Conservation (phyloP, 192 early-diverging fungal species). For the Coemansia sp. region DNA sequence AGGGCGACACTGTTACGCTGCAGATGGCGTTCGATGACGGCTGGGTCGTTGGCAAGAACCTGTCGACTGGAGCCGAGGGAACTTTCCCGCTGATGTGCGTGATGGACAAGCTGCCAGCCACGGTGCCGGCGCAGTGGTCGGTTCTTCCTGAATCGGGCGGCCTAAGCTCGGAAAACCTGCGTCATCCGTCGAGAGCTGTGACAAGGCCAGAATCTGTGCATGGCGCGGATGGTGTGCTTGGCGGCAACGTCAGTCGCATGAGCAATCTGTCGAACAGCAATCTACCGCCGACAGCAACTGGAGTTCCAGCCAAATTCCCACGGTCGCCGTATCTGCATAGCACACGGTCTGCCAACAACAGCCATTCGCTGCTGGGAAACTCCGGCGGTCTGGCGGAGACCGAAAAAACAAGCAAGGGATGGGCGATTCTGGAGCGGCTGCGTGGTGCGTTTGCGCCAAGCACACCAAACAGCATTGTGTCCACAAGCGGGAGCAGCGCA, state of each 20-base stretch:
- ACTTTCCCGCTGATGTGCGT: conserved; percentile 87
- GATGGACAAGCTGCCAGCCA: conserved; percentile 32
- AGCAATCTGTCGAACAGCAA: conserved; percentile 12
- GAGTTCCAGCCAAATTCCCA: not conserved
- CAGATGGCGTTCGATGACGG: conserved; percentile 83
- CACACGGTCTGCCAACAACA: conserved; percentile 10
- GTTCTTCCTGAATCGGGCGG: conserved; percentile 44
- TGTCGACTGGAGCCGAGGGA: conserved; percentile 67
- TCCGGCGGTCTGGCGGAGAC: not conserved
- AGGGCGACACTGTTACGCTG: conserved; percentile 72
- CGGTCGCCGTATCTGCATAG: conserved; percentile 9
- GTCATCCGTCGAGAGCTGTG: conserved; percentile 19
- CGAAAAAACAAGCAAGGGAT: conserved; percentile 15
- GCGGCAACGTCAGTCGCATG: conserved; percentile 21
- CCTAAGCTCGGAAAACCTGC: conserved; percentile 33
- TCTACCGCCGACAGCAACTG: not conserved
- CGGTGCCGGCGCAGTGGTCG: conserved; percentile 51
- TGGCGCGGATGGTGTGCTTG: not conserved
- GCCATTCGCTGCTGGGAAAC: conserved; percentile 4
- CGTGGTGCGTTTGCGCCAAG: conserved; percentile 19
- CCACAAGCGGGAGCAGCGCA: not conserved
- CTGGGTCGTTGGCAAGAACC: conserved; percentile 84
- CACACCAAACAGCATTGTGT: not conserved
- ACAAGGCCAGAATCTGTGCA: conserved; percentile 9
- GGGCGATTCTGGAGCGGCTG: conserved; percentile 29